Evolutionary conservation across 2,329 filamentous ascomycete species (phyloP), one percentile per base, ranked within the genome.

Genomic region (Cryphonectria carpinicola): DNA sequence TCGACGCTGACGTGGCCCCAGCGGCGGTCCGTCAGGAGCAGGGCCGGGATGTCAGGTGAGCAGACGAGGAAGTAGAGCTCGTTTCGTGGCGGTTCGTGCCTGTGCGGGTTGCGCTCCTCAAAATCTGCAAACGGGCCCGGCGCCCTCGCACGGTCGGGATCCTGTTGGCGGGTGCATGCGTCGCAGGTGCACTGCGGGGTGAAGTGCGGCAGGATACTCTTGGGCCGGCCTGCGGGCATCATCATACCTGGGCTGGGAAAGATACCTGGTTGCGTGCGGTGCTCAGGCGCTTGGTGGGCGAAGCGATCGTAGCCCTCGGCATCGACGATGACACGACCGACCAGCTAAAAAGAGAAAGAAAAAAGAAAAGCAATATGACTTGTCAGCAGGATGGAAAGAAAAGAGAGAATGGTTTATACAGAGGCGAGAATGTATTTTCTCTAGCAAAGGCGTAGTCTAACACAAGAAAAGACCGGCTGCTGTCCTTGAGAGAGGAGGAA

Each of bases 41-140:
- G 86, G 0, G 82, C 84, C 0, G 83, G 80, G 61, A 86, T 81
- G n/a, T 80, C 78, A 62, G 84, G 84, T 61, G 78, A 81, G 66
- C 83, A 75, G 25, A 83, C 78, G 3, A 82, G 75, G 72, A 81
- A 85, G 77, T 84, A 86, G 7, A 85, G 76, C 4, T 85, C 81
- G 61, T 74, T 81, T 1, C 76, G 72, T 0, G 84, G 84, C 1
- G 81, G 79, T 1, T 73, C 69, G 73, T 83, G 78, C 4, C 61
- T 71, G 1, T 73, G 74, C 4, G 84, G 82, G 56, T 82, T 75
- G 22, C 82, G 76, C 56, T 81, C 79, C 65, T 84, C 81, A 58
- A 86, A 85, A 61, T 76, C 77, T 22, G 79, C 75, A 58, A 81
- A 84, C 1, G 77, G 76, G 39, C 81, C 79, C 3, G 49, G 58